Evolutionary conservation across 1,284 basidiomycete genomes (phyloP).

Genomic region (Malassezia cuniculi): DNA sequence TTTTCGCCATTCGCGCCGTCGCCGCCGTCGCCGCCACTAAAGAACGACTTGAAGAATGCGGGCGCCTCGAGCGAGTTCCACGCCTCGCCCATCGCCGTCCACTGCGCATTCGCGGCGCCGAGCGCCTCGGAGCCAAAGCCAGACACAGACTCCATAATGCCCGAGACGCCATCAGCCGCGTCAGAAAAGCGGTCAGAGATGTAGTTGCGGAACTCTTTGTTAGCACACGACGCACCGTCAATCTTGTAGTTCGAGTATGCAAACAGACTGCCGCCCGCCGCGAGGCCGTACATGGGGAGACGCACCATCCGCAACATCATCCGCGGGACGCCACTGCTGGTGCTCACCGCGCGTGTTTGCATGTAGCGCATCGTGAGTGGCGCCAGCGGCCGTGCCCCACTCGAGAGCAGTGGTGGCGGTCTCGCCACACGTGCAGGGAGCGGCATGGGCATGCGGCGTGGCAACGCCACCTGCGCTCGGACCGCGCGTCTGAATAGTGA

Average conservation of each 20-base stretch:
- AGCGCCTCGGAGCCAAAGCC: slow-evolving; percentile 21
- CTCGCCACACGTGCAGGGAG: not conserved
- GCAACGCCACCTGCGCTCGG: not conserved
- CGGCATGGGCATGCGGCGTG: slow-evolving; percentile 1
- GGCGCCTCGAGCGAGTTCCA: slow-evolving; percentile 8
- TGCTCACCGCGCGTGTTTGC: slow-evolving; percentile 38
- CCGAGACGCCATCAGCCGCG: slow-evolving; percentile 16
- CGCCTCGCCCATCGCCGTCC: slow-evolving; percentile 10
- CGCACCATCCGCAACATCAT: slow-evolving; percentile 28
- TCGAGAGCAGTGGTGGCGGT: not conserved
- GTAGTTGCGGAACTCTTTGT: slow-evolving; percentile 20
- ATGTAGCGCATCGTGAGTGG: slow-evolving; percentile 16
- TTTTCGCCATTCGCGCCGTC: slow-evolving; percentile 11
- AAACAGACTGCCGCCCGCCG: slow-evolving; percentile 33
- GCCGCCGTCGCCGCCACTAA: slow-evolving; percentile 8
- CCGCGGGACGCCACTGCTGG: slow-evolving; percentile 31
- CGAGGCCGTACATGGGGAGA: slow-evolving; percentile 30
- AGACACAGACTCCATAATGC: slow-evolving; percentile 18
- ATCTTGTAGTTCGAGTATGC: slow-evolving; percentile 42
- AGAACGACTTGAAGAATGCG: slow-evolving; percentile 1
- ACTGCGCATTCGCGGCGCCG: slow-evolving; percentile 19
- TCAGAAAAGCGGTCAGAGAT: slow-evolving; percentile 10
- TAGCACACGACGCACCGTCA: slow-evolving; percentile 17
- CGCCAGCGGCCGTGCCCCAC: not conserved
- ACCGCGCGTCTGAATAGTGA: slow-evolving; percentile 2